Evolutionary conservation across 2,329 filamentous ascomycete species (phyloP).

Genomic region (Ambrosiella xylebori): DNA sequence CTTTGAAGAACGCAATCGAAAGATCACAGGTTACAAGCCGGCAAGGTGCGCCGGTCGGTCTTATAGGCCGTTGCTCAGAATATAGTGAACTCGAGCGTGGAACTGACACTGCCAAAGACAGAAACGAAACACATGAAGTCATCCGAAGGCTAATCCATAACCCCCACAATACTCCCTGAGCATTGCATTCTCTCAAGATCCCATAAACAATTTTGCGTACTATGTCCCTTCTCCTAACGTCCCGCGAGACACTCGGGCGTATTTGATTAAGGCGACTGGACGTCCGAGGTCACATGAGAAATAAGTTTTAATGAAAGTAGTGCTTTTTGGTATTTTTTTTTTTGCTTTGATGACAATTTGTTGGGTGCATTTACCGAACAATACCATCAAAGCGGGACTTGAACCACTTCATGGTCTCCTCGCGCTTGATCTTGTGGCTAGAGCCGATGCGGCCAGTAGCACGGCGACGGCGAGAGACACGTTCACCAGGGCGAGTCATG

Average conservation of each 20-base stretch:
- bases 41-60: constrained; percentile 51
- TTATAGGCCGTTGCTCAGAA: constrained; percentile 48
- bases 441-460: constrained; percentile 72
- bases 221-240: constrained; percentile 16
- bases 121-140: constrained; percentile 19
- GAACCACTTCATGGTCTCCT: constrained; percentile 97
- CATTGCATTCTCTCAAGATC: constrained; percentile 17
- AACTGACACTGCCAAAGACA: constrained; percentile 28
- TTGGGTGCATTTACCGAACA: constrained; percentile 60
- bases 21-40: constrained; percentile 32
- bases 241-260: constrained; percentile 11
- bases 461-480: constrained; percentile 87
- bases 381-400: constrained; percentile 87
- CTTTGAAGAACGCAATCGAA: constrained; percentile 11
- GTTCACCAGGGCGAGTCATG: constrained; percentile 99
- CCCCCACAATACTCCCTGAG: constrained; percentile 14
- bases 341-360: constrained; percentile 11
- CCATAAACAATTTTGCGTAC: constrained; percentile 18
- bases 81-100: constrained; percentile 36
- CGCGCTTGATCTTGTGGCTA: constrained; percentile 81
- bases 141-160: constrained; percentile 16
- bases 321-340: constrained; percentile 10
- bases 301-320: constrained; percentile 10
- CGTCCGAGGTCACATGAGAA: constrained; percentile 12
- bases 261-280: constrained; percentile 10